Percentiles rank a stretch among this genome's conserved stretches.
phyloP scores from a whole-genome alignment of 208 protist species.

The Entamoeba dispar region DNA sequence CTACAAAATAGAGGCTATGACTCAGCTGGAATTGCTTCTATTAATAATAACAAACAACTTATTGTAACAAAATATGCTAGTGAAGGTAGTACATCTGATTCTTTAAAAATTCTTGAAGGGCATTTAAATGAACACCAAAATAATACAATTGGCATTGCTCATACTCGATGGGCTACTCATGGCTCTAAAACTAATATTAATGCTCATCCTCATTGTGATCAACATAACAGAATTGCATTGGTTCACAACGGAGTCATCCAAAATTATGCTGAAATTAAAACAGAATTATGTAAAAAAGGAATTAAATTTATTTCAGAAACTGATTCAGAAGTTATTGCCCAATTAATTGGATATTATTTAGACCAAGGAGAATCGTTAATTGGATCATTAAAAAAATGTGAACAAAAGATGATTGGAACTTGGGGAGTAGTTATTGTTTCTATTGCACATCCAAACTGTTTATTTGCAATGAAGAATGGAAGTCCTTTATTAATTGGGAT shows the following conservation, averaged over 20 bases:
- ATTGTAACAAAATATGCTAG: background rate
- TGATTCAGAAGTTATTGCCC: background rate
- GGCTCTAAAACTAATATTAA: background rate
- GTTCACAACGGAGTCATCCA: background rate
- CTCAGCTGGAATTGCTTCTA: background rate
- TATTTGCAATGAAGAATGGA: background rate
- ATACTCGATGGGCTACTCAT: background rate
- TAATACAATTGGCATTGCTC: background rate
- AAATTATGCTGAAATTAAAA: background rate
- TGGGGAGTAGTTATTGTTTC: background rate
- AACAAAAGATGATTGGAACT: background rate
- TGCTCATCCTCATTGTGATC: background rate
- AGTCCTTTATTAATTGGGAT: background rate
- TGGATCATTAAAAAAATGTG: background rate
- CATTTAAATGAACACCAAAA: background rate
- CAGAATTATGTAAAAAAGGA: background rate
- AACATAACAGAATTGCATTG: background rate
- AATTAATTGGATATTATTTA: background rate
- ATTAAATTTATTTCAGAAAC: background rate
- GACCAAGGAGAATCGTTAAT: background rate
- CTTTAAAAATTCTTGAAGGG: background rate
- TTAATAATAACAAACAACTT: background rate
- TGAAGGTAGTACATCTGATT: background rate
- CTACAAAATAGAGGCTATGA: background rate
- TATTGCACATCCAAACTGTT: background rate